phyloP scores from a whole-genome alignment of 2,329 filamentous ascomycete species.

The Intubia oerlemansii region DNA sequence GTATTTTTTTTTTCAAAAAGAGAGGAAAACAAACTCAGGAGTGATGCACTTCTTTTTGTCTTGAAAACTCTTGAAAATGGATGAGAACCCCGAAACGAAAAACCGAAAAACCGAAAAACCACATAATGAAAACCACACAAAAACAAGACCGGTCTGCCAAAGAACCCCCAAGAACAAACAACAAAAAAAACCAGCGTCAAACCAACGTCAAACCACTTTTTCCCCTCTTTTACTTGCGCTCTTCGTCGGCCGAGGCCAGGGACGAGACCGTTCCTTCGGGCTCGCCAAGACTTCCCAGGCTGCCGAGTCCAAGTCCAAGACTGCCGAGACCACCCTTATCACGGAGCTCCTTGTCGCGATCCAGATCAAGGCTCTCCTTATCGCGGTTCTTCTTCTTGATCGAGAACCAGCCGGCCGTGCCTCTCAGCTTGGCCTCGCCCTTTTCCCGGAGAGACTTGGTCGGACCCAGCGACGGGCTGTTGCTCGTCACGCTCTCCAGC shows the following conservation, averaged over 20 bases:
- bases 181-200: too few species aligned
- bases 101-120: neutral
- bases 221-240: too few species aligned
- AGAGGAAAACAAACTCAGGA: neutral
- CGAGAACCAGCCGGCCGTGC: constrained; percentile 24
- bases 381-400: constrained; percentile 40
- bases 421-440: constrained; percentile 21
- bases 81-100: too few species aligned
- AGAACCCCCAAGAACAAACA: neutral
- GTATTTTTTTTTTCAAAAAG: too few species aligned
- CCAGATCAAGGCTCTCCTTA: constrained; percentile 32
- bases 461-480: constrained; percentile 32
- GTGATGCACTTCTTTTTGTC: too few species aligned
- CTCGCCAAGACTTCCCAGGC: constrained; percentile 2
- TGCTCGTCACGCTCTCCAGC: constrained; percentile 36
- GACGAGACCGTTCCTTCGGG: constrained; percentile 6
- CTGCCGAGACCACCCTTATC: too few species aligned
- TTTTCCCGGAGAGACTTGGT: constrained; percentile 16
- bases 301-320: neutral
- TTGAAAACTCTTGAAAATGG: too few species aligned
- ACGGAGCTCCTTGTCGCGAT: too few species aligned
- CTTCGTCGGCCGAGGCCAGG: constrained; percentile 5
- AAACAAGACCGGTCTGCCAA: neutral
- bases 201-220: too few species aligned
- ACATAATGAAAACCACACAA: neutral